Evolutionary conservation across 371 early-diverging fungal species (phyloP).

Genomic region (Mortierella sp.): DNA sequence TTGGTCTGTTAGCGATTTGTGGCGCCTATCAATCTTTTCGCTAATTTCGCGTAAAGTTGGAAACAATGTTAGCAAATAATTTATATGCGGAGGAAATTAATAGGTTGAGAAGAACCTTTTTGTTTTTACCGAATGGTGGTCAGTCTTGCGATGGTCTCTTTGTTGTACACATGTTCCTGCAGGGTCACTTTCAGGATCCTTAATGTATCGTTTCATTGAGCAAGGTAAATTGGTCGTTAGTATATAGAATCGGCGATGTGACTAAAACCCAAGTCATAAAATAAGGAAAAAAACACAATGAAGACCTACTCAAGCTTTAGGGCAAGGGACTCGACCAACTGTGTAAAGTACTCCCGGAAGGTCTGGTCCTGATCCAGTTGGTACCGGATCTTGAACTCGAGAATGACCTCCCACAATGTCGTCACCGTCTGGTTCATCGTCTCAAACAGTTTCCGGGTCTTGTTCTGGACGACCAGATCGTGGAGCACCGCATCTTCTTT

Average conservation of each 20-base stretch:
- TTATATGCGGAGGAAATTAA: neutral
- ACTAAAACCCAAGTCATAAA: neutral
- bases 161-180: conserved; percentile 25
- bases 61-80: neutral
- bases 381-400: conserved; percentile 40
- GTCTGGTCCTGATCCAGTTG: conserved; percentile 33
- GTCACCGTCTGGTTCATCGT: conserved; percentile 24
- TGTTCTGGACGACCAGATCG: conserved; percentile 10
- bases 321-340: conserved; percentile 20
- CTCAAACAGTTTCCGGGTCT: conserved; percentile 15
- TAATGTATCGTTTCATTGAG: neutral
- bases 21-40: conserved; percentile 13
- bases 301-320: conserved; percentile 37
- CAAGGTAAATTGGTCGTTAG: too few relatives aligned
- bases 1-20: conserved; percentile 13
- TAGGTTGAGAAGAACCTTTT: too few relatives aligned
- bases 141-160: conserved; percentile 14
- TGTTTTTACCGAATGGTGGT: conserved; percentile 22
- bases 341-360: conserved; percentile 36
- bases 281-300: neutral
- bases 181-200: conserved; percentile 20
- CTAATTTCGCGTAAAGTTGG: conserved; percentile 1
- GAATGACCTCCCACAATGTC: conserved; percentile 38
- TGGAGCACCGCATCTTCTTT: conserved; percentile 2
- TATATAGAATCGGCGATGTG: too few relatives aligned